phyloP scores from a whole-genome alignment of 805 yeast species.

The Starmerella geochares region DNA sequence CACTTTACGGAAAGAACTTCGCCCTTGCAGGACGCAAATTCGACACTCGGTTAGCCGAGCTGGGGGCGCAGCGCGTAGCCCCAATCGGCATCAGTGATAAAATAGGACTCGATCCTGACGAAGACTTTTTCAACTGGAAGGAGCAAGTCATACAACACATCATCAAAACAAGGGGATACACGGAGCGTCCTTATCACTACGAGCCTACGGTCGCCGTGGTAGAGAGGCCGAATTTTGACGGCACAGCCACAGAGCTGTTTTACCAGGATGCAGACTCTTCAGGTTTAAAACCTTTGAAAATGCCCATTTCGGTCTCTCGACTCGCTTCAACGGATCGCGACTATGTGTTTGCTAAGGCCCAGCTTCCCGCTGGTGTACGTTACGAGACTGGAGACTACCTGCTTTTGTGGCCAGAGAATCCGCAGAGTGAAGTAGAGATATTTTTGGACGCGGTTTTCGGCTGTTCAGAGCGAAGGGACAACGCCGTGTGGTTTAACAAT shows the following conservation, averaged over 20 bases:
- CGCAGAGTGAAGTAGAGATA: constrained; percentile 46
- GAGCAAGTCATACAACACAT: constrained; percentile 51
- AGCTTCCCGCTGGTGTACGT: constrained; percentile 36
- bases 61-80: constrained; percentile 56
- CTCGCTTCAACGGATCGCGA: constrained; percentile 14
- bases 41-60: constrained; percentile 37
- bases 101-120: constrained; percentile 72
- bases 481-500: constrained; percentile 42
- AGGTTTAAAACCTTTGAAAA: not conserved
- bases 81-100: constrained; percentile 69
- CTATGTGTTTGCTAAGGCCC: constrained; percentile 59
- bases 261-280: not conserved
- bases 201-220: constrained; percentile 43
- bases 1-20: constrained; percentile 64
- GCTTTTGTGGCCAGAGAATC: constrained; percentile 77
- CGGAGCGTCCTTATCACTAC: constrained; percentile 58
- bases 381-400: constrained; percentile 81
- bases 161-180: constrained; percentile 45
- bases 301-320: not conserved
- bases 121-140: constrained; percentile 74
- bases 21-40: constrained; percentile 55
- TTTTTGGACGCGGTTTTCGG: constrained; percentile 48
- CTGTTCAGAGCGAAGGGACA: constrained; percentile 33
- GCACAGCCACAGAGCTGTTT: not conserved
- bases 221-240: constrained; percentile 12